These are phyloP conservation scores for Coniochaeta hoffmannii DNA, from an alignment of 2,329 filamentous ascomycete genomes.

Conservation along the genomic window DNA sequence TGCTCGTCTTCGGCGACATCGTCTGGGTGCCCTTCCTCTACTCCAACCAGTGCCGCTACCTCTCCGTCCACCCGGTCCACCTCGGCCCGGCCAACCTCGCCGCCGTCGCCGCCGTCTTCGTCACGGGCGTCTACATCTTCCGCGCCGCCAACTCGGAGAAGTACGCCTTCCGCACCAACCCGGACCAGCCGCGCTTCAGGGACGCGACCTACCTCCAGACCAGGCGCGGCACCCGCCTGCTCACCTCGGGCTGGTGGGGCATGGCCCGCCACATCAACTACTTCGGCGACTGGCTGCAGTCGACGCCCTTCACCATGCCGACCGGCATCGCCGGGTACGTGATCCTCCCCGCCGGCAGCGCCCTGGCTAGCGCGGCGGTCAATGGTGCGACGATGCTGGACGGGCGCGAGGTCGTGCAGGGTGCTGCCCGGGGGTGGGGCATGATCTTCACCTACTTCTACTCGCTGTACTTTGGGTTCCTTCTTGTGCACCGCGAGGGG, in stretches of 20 bases:
- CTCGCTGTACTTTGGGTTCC: conserved; percentile 79
- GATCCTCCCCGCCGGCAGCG: conserved; percentile 50
- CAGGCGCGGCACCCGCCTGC: conserved; percentile 68
- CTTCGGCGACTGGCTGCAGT: conserved; percentile 88
- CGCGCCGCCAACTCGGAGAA: conserved; percentile 91
- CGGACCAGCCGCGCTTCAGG: conserved; percentile 67
- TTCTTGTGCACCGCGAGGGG: conserved; percentile 78
- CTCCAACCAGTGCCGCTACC: conserved; percentile 75
- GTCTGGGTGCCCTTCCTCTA: conserved; percentile 92
- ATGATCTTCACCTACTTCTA: conserved; percentile 93
- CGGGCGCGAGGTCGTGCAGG: conserved; percentile 60
- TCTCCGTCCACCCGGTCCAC: conserved; percentile 73
- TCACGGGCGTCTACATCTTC: conserved; percentile 81
- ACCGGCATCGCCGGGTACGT: conserved; percentile 79
- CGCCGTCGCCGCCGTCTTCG: conserved; percentile 59
- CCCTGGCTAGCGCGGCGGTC: conserved; percentile 40
- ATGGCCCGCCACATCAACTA: conserved; percentile 91
- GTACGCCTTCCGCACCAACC: conserved; percentile 86
- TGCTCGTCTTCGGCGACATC: conserved; percentile 88
- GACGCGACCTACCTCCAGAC: conserved; percentile 86
- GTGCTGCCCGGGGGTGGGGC: conserved; percentile 71
- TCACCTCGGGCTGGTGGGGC: conserved; percentile 91
- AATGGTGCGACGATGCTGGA: conserved; percentile 39
- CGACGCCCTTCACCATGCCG: conserved; percentile 83
- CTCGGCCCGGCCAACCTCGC: conserved; percentile 62